phyloP scores from a whole-genome alignment of 1,139 yeast genomes.

The Blastobotrys capitulatus region DNA sequence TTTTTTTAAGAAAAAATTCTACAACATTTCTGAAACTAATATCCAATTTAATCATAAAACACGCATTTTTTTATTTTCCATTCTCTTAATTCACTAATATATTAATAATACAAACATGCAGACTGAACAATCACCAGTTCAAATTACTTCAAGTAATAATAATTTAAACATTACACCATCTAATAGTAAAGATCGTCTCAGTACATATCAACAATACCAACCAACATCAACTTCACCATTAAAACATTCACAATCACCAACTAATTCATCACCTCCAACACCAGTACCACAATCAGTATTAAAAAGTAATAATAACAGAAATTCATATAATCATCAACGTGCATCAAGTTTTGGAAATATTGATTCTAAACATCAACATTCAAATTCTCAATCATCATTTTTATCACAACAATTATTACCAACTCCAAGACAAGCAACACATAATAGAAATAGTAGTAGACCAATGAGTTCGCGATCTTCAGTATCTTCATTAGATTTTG shows the following conservation, averaged over 20 bases:
- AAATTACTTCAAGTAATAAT: not conserved
- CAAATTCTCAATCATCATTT: slow-evolving; percentile 7
- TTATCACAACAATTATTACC: slow-evolving; percentile 4
- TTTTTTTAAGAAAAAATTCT: too few species aligned
- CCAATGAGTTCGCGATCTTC: slow-evolving; percentile 16
- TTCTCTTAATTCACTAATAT: too few species aligned
- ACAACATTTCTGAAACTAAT: too few species aligned
- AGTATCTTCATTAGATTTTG: slow-evolving; percentile 15
- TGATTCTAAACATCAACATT: not conserved
- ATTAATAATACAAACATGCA: slow-evolving; percentile 2
- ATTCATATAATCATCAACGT: slow-evolving; percentile 5
- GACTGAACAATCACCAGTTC: not conserved
- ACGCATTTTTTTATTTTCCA: not conserved
- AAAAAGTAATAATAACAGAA: not conserved
- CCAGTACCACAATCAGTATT: slow-evolving; percentile 1
- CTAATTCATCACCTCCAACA: not conserved
- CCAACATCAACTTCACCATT: not conserved
- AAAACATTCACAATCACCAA: not conserved
- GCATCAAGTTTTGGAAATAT: slow-evolving; percentile 4
- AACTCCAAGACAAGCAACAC: slow-evolving; percentile 1
- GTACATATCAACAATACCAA: not conserved
- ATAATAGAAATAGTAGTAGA: not conserved
- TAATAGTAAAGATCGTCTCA: not conserved
- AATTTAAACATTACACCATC: not conserved
- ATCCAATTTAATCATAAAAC: too few species aligned